These are phyloP conservation scores for Camellia sinensis DNA, from an alignment of 148 eudicot genomes.

Conservation along the genomic window DNA sequence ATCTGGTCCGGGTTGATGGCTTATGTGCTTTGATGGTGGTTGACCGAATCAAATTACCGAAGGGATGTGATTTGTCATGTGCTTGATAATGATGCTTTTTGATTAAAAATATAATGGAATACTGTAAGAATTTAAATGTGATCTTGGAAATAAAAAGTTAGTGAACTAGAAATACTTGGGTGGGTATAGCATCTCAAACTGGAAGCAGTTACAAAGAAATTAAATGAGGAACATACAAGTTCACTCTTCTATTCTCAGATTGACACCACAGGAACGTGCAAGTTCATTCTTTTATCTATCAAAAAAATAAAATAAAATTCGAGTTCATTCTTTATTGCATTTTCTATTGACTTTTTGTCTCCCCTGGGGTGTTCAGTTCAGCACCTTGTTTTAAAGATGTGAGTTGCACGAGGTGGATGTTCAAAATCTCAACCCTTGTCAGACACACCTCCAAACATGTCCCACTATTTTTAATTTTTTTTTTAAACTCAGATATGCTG, in stretches of 20 bases:
- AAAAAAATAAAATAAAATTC: no score
- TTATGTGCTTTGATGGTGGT: neutral
- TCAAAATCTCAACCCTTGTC: neutral
- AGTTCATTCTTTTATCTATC: no score
- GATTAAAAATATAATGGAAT: neutral
- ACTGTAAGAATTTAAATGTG: neutral
- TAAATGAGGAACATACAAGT: neutral
- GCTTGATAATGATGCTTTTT: neutral
- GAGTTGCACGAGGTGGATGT: neutral
- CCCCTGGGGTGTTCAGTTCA: neutral
- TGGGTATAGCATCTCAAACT: neutral
- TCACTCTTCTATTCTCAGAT: neutral
- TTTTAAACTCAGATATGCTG: no score
- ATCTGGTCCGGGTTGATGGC: neutral
- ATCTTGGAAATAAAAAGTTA: neutral
- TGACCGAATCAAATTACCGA: neutral
- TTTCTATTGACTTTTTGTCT: no score
- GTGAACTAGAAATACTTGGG: neutral
- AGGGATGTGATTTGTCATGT: neutral
- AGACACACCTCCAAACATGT: no score
- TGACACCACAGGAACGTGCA: neutral
- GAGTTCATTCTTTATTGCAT: no score
- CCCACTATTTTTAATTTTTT: neutral
- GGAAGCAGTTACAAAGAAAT: neutral
- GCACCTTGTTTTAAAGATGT: neutral